Percentiles rank a stretch among this genome's conserved stretches.
These are phyloP conservation scores for Candida tropicalis DNA, from an alignment of 1,139 yeast genomes.

Conservation along the genomic window DNA sequence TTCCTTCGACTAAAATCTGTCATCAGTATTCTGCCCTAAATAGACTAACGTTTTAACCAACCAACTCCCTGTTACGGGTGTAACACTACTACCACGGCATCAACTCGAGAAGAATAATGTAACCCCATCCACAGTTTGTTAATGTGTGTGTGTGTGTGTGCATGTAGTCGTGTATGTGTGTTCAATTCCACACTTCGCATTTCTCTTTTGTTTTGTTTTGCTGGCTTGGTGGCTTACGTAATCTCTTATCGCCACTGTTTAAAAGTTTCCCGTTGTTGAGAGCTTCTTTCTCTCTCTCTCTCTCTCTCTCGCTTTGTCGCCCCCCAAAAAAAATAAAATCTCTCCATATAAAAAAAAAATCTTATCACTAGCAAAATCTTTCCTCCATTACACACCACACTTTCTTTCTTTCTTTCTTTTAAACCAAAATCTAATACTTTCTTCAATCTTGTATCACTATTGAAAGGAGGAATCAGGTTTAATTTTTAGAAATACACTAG, in stretches of 20 bases:
- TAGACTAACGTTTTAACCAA: no score
- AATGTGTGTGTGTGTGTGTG: no score
- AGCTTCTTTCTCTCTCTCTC: background rate
- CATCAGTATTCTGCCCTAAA: no score
- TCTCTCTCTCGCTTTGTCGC: background rate
- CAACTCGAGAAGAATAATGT: no score
- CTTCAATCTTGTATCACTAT: background rate
- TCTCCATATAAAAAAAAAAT: background rate
- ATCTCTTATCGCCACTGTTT: constrained; percentile 6
- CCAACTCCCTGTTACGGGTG: no score
- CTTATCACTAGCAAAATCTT: constrained; percentile 2
- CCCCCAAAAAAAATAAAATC: background rate
- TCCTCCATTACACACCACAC: background rate
- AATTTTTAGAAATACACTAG: no score
- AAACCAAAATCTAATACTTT: background rate
- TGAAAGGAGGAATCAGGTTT: background rate
- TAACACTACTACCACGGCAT: no score
- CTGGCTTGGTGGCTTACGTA: background rate
- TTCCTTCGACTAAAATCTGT: no score
- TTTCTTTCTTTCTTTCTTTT: background rate
- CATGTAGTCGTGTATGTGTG: background rate
- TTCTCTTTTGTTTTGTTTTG: background rate
- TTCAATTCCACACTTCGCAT: background rate
- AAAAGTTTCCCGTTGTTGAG: no score
- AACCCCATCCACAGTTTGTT: no score